Evolutionary conservation across 305 asterid genomes (phyloP), one percentile per base, ranked within the genome.

Genomic region (Ilex paraguariensis): DNA sequence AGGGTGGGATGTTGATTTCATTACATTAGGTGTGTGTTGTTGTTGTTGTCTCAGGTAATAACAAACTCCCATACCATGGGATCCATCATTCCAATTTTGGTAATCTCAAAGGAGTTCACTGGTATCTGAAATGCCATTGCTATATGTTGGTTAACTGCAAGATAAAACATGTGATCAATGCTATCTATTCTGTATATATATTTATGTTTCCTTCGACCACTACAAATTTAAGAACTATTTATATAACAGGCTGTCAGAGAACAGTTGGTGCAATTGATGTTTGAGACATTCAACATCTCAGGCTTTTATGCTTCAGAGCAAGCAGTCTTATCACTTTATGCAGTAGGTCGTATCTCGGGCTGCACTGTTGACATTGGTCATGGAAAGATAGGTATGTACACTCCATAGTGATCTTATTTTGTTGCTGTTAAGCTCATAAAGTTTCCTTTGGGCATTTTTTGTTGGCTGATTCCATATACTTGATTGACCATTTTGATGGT

Each of bases 241-340:
- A 67, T 75, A 72, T 40, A 66, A 73, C 96, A 90, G 97, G 96
- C 95, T 56, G 73, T 82, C 39, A 73, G 97, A 78, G 98, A 92
- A 75, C 95, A 85, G 58, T 70, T 92, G 85, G 97, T 92, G 80
- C 98, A 92, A 57, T 48, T 92, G 89, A 87, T 92, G 98, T 92
- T 92, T 79, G 98, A 92, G 66, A 92, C 87, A 8, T 92, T 92
- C 80, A 89, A 92, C 60, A 81, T 92, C 65, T 85, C 96, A 32
- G 98, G 97, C 42, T 92, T 92, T 75, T 92, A 81, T 76, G 97
- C 97, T 53, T 82, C 91, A 68, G 98, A 92, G 84, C 98, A 92
- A 79, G 95, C 97, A 58, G 98, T 92, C 51, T 67, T 89, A 49
- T 91, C 98, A 33, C 98, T 89, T 66, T 92, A 92, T 85, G 97